Evolutionary conservation across 2,329 filamentous ascomycete species (phyloP), one percentile per base, ranked within the genome.

Genomic region (Diaporthe helianthi): DNA sequence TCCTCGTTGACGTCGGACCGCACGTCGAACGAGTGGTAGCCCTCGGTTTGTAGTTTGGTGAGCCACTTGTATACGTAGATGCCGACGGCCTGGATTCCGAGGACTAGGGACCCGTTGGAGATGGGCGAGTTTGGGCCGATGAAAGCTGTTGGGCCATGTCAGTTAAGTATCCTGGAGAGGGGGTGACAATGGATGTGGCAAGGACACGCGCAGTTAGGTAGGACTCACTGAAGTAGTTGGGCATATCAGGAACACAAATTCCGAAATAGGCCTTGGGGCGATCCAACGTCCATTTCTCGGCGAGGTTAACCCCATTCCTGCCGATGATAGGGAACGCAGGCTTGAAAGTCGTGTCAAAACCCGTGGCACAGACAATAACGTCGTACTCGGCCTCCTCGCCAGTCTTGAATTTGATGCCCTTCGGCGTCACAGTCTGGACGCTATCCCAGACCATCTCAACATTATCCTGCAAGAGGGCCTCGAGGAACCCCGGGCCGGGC

Each of bases 401-500:
- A 8, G 31, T 55, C 33, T 55, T 55, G 53, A 55, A 55, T 15
- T 12, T 55, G 22, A 55, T 55, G 22, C 53, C 53, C 33, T 41
- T 24, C 12, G 53, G 53, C 4, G 75, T 79, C 47, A 80, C 71
- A 12, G 71, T 67, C 4, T 65, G 68, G 22, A 79, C 75, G 52
- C 66, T 66, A 9, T 69, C 68, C 24, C 67, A 75, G 29, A 74
- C 65, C 9, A 76, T 69, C 10, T 71, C 69, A 5, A 86, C 82
- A 55, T 87, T 86, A 13, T 79, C 76, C 65, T 81, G 72, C 3
- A 76, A 76, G 47, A 85, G 75, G 12, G 79, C 78, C 68, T 83
- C 81, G 46, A 83, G 75, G 73, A 82, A 83, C 7, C 81, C 80
- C 55, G 80, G 78, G 1, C 81, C 82, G 0, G 82, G 82, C 0